Evolutionary conservation across 139 green algal genomes (phyloP), one percentile per base, ranked within the genome.

Genomic region (Deuterostichococcus epilithicus): DNA sequence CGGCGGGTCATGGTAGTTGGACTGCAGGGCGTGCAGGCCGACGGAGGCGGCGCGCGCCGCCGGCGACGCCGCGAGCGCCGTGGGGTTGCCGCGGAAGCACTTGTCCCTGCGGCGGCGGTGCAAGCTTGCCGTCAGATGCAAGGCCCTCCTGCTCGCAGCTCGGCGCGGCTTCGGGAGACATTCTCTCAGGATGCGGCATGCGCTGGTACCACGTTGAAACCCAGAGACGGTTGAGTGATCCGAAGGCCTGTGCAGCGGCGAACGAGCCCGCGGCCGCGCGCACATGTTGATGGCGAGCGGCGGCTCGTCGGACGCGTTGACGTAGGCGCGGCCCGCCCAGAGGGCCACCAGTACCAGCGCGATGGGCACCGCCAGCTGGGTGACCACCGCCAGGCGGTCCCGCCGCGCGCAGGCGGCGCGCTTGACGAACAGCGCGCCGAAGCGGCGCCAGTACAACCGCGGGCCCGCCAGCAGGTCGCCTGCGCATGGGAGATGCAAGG

Each of bases 351-450:
- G 68, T 59, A 88, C 81, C 39, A 91, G 73, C 76, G 76, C 44
- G 33, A 85, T 80, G 30, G 82, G 82, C 35, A 89, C 80, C 35
- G 70, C 35, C 74, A 92, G 76, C 73, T 89, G 78, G 10, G 85
- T 88, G 13, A 92, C 72, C 23, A 92, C 44, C 20, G 88, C 83
- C 74, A 89, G 73, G 10, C 77, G 75, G 76, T 94, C 90, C 26
- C 86, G 65, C 68, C 73, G 72, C 37, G 87, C 88, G 36, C 85
- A 88, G 79, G 91, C 77, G 42, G 75, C 76, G 5, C 90, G 76
- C 84, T 95, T 95, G 35, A 79, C 45, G 30, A 93, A 80, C 80
- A 95, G 83, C 2, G 85, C 90, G 0, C 76, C 76, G 32, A 89
- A 76, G 78, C 92, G 90, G 71, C 85, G 82, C 37, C 47, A 52